phyloP scores from a whole-genome alignment of 495 filamentous ascomycete genomes.

The Physcia stellaris region DNA sequence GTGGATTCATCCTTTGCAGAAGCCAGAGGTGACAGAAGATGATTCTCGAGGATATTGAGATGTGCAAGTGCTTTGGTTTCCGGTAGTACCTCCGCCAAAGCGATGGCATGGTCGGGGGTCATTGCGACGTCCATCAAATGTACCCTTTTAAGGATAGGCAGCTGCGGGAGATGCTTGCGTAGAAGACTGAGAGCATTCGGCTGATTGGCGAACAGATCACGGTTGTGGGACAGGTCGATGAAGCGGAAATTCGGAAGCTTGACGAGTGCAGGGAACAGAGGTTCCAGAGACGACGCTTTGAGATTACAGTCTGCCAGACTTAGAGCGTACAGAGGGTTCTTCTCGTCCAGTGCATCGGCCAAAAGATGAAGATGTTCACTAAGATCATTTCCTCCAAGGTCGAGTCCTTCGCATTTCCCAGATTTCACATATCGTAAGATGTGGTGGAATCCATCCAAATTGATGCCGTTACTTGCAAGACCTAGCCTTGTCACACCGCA shows the following conservation, averaged over 20 bases:
- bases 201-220: conserved; percentile 55
- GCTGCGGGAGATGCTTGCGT: conserved; percentile 70
- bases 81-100: conserved; percentile 76
- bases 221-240: conserved; percentile 85
- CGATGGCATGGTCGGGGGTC: conserved; percentile 74
- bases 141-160: conserved; percentile 68
- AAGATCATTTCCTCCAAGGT: conserved; percentile 84
- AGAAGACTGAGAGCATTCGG: conserved; percentile 66
- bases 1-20: conserved; percentile 53
- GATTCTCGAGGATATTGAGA: conserved; percentile 78
- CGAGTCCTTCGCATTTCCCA: conserved; percentile 73
- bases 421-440: conserved; percentile 59
- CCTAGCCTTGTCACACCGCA: conserved; percentile 65
- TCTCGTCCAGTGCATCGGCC: conserved; percentile 44
- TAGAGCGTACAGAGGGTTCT: conserved; percentile 61
- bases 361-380: conserved; percentile 56
- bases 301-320: conserved; percentile 83
- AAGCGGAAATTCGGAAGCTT: conserved; percentile 68
- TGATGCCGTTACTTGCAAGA: conserved; percentile 67
- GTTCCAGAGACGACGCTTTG: conserved; percentile 51
- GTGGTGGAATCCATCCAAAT: conserved; percentile 57
- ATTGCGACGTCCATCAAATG: conserved; percentile 83
- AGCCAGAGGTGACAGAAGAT: conserved; percentile 50
- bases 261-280: conserved; percentile 61
- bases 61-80: conserved; percentile 75